phyloP scores from a whole-genome alignment of 495 filamentous ascomycete species.

The Durotheca rogersii region DNA sequence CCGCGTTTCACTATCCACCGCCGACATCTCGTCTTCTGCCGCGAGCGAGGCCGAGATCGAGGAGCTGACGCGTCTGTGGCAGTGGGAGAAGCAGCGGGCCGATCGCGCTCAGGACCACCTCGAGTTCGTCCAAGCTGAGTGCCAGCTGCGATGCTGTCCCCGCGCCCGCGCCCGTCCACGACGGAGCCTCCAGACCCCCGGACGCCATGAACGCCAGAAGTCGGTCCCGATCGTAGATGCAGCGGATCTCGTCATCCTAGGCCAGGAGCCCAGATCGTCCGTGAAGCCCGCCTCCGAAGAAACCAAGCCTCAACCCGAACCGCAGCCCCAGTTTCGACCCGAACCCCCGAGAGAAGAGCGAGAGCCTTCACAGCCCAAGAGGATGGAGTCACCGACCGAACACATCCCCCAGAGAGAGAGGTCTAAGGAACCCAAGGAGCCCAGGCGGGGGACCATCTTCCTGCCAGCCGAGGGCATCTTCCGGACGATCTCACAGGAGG shows the following conservation, averaged over 20 bases:
- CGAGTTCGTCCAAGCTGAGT: constrained; percentile 82
- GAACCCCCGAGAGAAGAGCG: neutral
- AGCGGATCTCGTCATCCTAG: constrained; percentile 45
- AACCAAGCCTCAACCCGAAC: neutral
- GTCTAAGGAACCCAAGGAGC: constrained; percentile 31
- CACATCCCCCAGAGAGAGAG: constrained; percentile 25
- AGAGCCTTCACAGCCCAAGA: neutral
- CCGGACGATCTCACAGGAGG: constrained; percentile 50
- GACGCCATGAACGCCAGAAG: constrained; percentile 35
- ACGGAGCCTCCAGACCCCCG: constrained; percentile 18
- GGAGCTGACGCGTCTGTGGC: constrained; percentile 60
- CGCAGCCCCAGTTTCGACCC: neutral
- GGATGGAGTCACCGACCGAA: constrained; percentile 9
- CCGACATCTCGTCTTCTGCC: constrained; percentile 45
- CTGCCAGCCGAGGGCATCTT: constrained; percentile 53
- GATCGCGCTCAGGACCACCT: constrained; percentile 68
- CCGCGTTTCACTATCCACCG: constrained; percentile 41
- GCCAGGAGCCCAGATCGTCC: constrained; percentile 25
- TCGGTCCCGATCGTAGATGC: constrained; percentile 41
- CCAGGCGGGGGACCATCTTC: constrained; percentile 47
- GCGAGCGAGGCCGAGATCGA: constrained; percentile 55
- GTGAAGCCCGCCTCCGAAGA: neutral
- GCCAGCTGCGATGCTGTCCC: constrained; percentile 69
- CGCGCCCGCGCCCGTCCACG: constrained; percentile 44
- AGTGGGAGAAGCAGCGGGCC: constrained; percentile 65